phyloP scores from a whole-genome alignment of 768 basidiomycete genomes.

The Termitomyces eurrhizus region DNA sequence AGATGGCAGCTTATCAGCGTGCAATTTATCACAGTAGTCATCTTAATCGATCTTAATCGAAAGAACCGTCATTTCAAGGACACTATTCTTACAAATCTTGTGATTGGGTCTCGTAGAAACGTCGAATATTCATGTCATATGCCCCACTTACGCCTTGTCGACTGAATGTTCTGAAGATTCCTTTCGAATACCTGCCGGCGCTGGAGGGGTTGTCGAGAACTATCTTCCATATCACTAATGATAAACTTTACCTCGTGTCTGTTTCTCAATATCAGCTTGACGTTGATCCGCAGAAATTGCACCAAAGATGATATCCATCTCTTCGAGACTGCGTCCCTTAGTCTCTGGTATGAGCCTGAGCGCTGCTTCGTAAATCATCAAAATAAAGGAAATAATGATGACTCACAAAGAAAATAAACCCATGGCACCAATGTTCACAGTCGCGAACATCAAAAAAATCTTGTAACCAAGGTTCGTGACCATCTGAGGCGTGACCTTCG shows the following conservation, averaged over 20 bases:
- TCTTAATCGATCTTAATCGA: too few relatives aligned
- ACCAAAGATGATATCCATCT: conserved; percentile 55
- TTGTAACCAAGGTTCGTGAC: conserved; percentile 64
- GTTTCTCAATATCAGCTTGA: conserved; percentile 1
- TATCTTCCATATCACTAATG: too few relatives aligned
- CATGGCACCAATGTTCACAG: conserved; percentile 71
- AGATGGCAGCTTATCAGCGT: neutral
- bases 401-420: conserved; percentile 59
- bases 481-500: conserved; percentile 66
- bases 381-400: neutral
- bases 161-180: neutral
- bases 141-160: neutral
- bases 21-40: too few relatives aligned
- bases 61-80: neutral
- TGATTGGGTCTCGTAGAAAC: neutral
- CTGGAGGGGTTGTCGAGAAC: neutral
- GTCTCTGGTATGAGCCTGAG: conserved; percentile 57
- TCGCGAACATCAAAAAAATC: conserved; percentile 72
- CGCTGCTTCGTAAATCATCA: neutral
- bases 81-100: neutral
- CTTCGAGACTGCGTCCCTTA: conserved; percentile 53
- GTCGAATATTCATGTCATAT: too few relatives aligned
- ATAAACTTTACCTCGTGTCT: neutral
- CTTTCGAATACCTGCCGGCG: too few relatives aligned
- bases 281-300: conserved; percentile 29